These are phyloP conservation scores for Beauveria sp. DNA, from an alignment of 2,329 filamentous ascomycete species.

Conservation along the genomic window DNA sequence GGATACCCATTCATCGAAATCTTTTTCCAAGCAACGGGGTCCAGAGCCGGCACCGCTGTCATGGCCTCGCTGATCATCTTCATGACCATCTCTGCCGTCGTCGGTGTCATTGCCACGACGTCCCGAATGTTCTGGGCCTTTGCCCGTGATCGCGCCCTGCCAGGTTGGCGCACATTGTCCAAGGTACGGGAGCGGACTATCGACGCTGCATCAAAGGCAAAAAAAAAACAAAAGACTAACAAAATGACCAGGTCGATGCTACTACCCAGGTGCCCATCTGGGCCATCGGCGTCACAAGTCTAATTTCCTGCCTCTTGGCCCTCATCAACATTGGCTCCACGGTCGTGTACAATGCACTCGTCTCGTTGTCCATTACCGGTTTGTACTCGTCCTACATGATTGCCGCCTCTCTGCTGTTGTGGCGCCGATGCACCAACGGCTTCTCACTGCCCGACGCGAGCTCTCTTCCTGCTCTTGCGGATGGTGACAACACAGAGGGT, in stretches of 20 bases:
- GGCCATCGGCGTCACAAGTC: slow-evolving; percentile 20
- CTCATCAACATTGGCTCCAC: slow-evolving; percentile 27
- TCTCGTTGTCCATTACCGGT: slow-evolving; percentile 22
- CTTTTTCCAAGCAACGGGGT: slow-evolving; percentile 43
- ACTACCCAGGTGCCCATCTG: slow-evolving; percentile 23
- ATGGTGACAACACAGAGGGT: slow-evolving; percentile 18
- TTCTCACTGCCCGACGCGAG: slow-evolving; percentile 18
- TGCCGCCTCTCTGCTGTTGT: slow-evolving; percentile 20
- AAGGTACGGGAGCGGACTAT: slow-evolving; percentile 14
- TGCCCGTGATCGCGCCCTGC: slow-evolving; percentile 25
- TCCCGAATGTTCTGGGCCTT: slow-evolving; percentile 52
- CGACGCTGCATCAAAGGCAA: neutral
- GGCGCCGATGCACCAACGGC: slow-evolving; percentile 22
- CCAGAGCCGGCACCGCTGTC: slow-evolving; percentile 38
- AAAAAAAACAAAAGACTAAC: no score
- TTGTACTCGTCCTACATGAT: slow-evolving; percentile 25
- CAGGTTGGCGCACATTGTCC: slow-evolving; percentile 22
- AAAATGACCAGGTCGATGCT: neutral
- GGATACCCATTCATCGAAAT: slow-evolving; percentile 53
- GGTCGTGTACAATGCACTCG: slow-evolving; percentile 23
- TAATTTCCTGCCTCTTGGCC: slow-evolving; percentile 23
- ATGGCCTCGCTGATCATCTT: slow-evolving; percentile 44
- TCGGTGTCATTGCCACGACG: slow-evolving; percentile 48
- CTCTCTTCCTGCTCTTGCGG: slow-evolving; percentile 21
- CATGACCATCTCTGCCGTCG: slow-evolving; percentile 39